These are phyloP conservation scores for Inonotus obliquus DNA, from an alignment of 1,284 basidiomycete genomes.

Conservation along the genomic window DNA sequence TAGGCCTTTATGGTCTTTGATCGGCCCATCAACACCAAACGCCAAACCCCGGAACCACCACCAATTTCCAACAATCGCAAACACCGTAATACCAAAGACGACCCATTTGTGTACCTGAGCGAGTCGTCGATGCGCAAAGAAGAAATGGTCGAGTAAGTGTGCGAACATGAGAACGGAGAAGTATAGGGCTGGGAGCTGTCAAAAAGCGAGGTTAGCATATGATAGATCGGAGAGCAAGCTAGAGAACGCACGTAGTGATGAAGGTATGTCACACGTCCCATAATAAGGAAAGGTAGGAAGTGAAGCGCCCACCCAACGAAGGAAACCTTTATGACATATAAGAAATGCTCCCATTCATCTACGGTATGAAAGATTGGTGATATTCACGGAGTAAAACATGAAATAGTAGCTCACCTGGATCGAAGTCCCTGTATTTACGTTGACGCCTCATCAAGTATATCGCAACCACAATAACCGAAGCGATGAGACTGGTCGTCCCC, in stretches of 20 bases:
- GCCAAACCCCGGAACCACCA: conserved; percentile 93
- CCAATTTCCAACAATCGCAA: conserved; percentile 71
- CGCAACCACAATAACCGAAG: conserved; percentile 48
- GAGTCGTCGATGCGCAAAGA: conserved; percentile 73
- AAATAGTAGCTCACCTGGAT: conserved; percentile 52
- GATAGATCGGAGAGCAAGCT: background rate
- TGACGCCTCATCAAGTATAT: conserved; percentile 84
- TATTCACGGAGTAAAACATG: conserved; percentile 7
- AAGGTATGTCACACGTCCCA: conserved; percentile 91
- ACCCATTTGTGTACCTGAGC: conserved; percentile 63
- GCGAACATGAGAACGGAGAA: conserved; percentile 92
- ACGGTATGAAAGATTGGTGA: background rate
- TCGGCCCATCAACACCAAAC: conserved; percentile 84
- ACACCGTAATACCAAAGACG: conserved; percentile 60
- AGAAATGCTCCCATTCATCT: conserved; percentile 92
- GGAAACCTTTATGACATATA: conserved; percentile 90
- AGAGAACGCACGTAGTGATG: conserved; percentile 73
- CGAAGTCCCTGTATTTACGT: conserved; percentile 88
- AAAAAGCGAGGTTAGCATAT: conserved; percentile 3
- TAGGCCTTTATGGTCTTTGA: conserved; percentile 75
- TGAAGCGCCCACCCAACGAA: conserved; percentile 92
- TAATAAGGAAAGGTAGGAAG: conserved; percentile 90
- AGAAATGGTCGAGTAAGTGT: conserved; percentile 88
- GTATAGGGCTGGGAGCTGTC: conserved; percentile 88
- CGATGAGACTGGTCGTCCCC: conserved; percentile 62